Percentiles rank a stretch among this genome's conserved stretches.
These are phyloP conservation scores for Cytospora mali DNA, from an alignment of 2,329 filamentous ascomycete species.

Conservation along the genomic window DNA sequence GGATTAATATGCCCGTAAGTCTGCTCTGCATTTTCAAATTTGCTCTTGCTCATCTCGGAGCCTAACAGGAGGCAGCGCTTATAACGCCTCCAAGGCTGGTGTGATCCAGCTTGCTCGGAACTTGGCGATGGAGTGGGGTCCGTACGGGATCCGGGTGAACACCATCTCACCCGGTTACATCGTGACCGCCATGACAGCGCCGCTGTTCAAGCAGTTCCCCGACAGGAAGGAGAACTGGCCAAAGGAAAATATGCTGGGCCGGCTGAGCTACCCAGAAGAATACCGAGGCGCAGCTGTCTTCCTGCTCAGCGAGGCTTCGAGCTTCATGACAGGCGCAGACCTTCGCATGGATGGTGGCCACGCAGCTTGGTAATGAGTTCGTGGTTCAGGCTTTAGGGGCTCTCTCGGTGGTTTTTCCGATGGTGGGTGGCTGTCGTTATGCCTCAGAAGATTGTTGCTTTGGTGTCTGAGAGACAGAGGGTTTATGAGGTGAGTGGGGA, in stretches of 20 bases:
- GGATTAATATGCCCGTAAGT: constrained; percentile 62
- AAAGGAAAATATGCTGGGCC: constrained; percentile 80
- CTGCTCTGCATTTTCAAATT: neutral
- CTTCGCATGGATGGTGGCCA: constrained; percentile 74
- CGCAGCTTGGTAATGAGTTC: constrained; percentile 54
- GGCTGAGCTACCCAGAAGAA: constrained; percentile 68
- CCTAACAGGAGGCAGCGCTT: constrained; percentile 51
- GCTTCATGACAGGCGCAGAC: constrained; percentile 71
- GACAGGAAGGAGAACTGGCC: constrained; percentile 72
- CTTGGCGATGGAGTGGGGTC: constrained; percentile 73
- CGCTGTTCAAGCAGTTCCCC: constrained; percentile 75
- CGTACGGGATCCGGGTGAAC: constrained; percentile 75
- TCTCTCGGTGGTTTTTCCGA: neutral
- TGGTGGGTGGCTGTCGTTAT: neutral
- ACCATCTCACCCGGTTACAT: constrained; percentile 82
- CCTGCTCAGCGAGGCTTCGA: constrained; percentile 66
- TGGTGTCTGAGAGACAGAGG: neutral
- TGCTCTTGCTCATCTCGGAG: neutral
- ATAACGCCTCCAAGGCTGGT: constrained; percentile 76
- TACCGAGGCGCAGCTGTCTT: constrained; percentile 73
- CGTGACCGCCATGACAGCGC: constrained; percentile 80
- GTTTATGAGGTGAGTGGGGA: neutral
- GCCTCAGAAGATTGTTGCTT: neutral
- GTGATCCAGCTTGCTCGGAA: constrained; percentile 73
- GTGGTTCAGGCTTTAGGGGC: neutral